These are phyloP conservation scores for Coelastrella sp. DNA, from an alignment of 139 green algal species.

Conservation along the genomic window DNA sequence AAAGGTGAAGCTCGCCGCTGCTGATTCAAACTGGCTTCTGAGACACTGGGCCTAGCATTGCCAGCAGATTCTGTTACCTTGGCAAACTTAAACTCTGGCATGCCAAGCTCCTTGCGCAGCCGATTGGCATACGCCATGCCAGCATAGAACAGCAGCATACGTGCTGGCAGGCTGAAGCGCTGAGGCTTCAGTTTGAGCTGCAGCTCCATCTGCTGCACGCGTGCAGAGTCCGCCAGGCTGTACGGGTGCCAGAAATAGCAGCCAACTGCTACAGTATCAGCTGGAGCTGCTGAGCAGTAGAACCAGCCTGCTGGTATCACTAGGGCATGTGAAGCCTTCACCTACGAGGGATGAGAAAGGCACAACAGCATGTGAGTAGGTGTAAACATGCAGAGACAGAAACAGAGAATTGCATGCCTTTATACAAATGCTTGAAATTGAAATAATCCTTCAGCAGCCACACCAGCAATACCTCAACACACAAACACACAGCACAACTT, in stretches of 20 bases:
- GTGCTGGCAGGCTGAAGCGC: neutral
- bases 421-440: too few relatives aligned
- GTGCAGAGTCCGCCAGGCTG: slow-evolving; percentile 16
- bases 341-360: neutral
- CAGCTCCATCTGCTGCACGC: slow-evolving; percentile 32
- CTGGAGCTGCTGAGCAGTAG: neutral
- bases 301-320: slow-evolving; percentile 43
- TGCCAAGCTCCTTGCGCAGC: neutral
- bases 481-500: too few relatives aligned
- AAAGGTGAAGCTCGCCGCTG: neutral
- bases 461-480: neutral
- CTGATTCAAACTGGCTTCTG: slow-evolving; percentile 28
- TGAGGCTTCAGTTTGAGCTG: neutral
- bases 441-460: too few relatives aligned
- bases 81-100: neutral
- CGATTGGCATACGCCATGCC: neutral
- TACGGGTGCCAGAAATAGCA: slow-evolving; percentile 48
- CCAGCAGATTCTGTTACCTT: neutral
- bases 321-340: slow-evolving; percentile 12
- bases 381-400: too few relatives aligned
- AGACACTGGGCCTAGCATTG: neutral
- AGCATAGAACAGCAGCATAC: slow-evolving; percentile 31
- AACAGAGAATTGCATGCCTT: too few relatives aligned
- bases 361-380: too few relatives aligned
- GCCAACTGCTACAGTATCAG: slow-evolving; percentile 13